phyloP scores from a whole-genome alignment of 2,329 filamentous ascomycete species.

The Helotiales sp. region DNA sequence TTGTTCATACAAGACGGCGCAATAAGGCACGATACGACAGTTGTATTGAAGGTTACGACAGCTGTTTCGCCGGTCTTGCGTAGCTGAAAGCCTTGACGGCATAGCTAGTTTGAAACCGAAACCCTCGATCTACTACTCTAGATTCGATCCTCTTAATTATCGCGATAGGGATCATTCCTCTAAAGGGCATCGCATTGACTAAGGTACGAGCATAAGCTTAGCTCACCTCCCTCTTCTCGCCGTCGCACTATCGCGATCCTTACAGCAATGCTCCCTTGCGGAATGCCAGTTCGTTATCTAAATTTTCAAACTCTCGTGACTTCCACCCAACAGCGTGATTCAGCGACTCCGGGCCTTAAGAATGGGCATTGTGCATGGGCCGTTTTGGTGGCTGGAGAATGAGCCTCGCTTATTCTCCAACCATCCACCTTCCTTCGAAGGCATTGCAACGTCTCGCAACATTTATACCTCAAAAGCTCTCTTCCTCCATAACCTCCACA shows the following conservation, averaged over 20 bases:
- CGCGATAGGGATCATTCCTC: conserved; percentile 17
- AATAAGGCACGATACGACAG: conserved; percentile 16
- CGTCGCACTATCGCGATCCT: conserved; percentile 17
- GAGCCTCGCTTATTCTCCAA: background rate
- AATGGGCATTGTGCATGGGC: conserved; percentile 1
- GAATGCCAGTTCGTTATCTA: conserved; percentile 3
- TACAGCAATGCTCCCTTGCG: conserved; percentile 15
- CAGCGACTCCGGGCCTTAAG: background rate
- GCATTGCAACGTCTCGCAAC: background rate
- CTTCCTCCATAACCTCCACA: background rate
- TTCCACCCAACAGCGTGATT: background rate
- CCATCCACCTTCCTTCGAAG: background rate
- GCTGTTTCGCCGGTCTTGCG: conserved; percentile 5
- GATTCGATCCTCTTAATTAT: conserved; percentile 20
- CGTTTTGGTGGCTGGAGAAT: conserved; percentile 2
- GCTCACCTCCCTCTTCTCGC: conserved; percentile 12
- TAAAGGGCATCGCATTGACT: conserved; percentile 14
- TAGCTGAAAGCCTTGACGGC: conserved; percentile 17
- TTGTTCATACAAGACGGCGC: conserved; percentile 18
- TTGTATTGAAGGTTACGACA: conserved; percentile 18
- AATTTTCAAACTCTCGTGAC: background rate
- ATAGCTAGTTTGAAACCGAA: conserved; percentile 19
- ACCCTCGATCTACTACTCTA: conserved; percentile 23
- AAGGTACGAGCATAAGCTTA: conserved; percentile 21
- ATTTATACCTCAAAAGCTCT: conserved; percentile 6